phyloP scores from a whole-genome alignment of 177 flowering plant genomes.

The Vitis hybrid region DNA sequence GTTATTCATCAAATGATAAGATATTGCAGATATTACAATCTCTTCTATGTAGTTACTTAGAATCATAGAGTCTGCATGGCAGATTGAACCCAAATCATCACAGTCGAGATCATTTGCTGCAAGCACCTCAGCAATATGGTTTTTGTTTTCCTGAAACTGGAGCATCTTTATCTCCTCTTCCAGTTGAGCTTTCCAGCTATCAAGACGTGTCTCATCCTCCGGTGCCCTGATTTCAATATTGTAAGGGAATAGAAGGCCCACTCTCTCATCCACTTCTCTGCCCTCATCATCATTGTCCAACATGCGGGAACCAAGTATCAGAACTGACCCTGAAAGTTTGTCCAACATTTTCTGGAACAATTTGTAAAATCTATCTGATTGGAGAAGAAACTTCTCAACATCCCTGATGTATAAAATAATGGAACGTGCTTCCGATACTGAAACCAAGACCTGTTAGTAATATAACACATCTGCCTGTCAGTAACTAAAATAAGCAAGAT shows the following conservation, averaged over 20 bases:
- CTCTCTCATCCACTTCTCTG: conserved; percentile 36
- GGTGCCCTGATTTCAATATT: conserved; percentile 45
- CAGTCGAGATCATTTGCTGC: conserved; percentile 53
- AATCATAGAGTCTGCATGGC: conserved; percentile 38
- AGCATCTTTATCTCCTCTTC: conserved; percentile 51
- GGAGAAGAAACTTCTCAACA: conserved; percentile 39
- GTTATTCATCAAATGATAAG: conserved; percentile 46
- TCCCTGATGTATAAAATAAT: conserved; percentile 48
- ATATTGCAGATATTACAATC: conserved; percentile 48
- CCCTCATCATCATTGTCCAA: conserved; percentile 31
- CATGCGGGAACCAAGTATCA: conserved; percentile 46
- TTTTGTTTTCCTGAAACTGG: conserved; percentile 47
- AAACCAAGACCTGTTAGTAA: conserved; percentile 36
- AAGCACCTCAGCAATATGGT: conserved; percentile 51
- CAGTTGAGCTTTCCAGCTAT: conserved; percentile 44
- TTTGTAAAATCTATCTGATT: conserved; percentile 37
- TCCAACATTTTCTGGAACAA: conserved; percentile 37
- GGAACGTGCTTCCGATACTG: conserved; percentile 35
- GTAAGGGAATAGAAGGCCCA: conserved; percentile 40
- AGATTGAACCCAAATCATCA: conserved; percentile 50
- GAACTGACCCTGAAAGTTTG: conserved; percentile 37
- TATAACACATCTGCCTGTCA: conserved; percentile 2
- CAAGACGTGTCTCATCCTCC: conserved; percentile 43
- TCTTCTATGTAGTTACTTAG: conserved; percentile 49
- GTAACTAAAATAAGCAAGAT: neutral